Evolutionary conservation across 2,329 filamentous ascomycete genomes (phyloP).

Genomic region (Reticulascus tulasneorum): DNA sequence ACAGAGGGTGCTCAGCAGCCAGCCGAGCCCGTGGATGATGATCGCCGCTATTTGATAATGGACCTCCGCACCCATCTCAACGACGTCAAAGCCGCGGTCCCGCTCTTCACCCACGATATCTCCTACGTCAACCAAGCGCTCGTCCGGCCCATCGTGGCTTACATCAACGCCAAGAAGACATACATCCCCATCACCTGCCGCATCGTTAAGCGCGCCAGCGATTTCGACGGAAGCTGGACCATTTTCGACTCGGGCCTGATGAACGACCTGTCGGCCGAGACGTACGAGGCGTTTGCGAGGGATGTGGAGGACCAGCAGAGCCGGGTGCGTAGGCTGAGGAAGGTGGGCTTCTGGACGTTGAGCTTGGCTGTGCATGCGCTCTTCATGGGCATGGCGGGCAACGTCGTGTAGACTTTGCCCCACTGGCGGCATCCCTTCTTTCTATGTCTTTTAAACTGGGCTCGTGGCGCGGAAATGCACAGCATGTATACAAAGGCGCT

Average conservation of each 20-base stretch:
- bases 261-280: constrained; percentile 89
- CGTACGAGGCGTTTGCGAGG: constrained; percentile 88
- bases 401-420: constrained; percentile 50
- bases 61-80: constrained; percentile 94
- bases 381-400: constrained; percentile 91
- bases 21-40: constrained; percentile 34
- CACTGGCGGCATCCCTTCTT: no score
- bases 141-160: constrained; percentile 92
- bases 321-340: constrained; percentile 81
- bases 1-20: neutral
- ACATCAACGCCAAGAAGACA: constrained; percentile 92
- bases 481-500: no score
- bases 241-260: constrained; percentile 90
- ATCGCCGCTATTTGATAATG: constrained; percentile 82
- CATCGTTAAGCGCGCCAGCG: constrained; percentile 80
- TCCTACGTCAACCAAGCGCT: constrained; percentile 96
- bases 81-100: constrained; percentile 87
- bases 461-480: no score
- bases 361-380: constrained; percentile 89
- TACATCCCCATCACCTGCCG: constrained; percentile 95
- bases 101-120: constrained; percentile 85
- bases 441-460: no score
- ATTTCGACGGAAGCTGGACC: constrained; percentile 96
- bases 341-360: constrained; percentile 94
- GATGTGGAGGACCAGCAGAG: constrained; percentile 89